phyloP scores from a whole-genome alignment of 2,329 filamentous ascomycete species.

The Dothideomycetes sp. region DNA sequence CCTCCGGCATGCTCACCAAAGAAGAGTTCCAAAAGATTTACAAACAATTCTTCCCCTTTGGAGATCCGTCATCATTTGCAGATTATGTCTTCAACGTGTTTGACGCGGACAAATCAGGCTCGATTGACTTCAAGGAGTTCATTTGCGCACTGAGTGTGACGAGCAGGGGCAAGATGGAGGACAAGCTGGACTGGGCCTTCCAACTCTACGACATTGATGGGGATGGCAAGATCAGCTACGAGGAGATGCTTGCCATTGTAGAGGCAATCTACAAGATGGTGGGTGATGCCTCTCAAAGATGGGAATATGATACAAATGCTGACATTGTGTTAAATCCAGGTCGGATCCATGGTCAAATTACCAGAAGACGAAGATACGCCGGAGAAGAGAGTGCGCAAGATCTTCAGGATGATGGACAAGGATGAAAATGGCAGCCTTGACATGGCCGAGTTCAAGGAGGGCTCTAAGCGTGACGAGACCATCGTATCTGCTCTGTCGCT shows the following conservation, averaged over 20 bases:
- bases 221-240: conserved; percentile 97
- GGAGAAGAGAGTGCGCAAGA: conserved; percentile 95
- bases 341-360: conserved; percentile 97
- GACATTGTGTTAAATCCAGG: conserved; percentile 41
- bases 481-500: conserved; percentile 94
- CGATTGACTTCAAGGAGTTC: conserved; percentile 99
- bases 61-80: conserved; percentile 92
- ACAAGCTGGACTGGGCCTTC: conserved; percentile 99
- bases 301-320: conserved; percentile 6
- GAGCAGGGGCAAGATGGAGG: conserved; percentile 95
- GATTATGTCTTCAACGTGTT: conserved; percentile 99
- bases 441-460: conserved; percentile 98
- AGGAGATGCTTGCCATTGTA: conserved; percentile 97
- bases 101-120: conserved; percentile 91
- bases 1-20: conserved; percentile 91
- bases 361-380: conserved; percentile 98
- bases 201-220: conserved; percentile 98
- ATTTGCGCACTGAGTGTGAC: conserved; percentile 97
- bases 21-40: conserved; percentile 99
- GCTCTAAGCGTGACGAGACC: conserved; percentile 95
- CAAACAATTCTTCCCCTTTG: conserved; percentile 98
- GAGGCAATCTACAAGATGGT: conserved; percentile 99
- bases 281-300: conserved; percentile 5
- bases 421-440: conserved; percentile 96
- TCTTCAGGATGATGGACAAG: conserved; percentile 99